These are phyloP conservation scores for Cubamyces sp. DNA, from an alignment of 768 basidiomycete species.

Conservation along the genomic window DNA sequence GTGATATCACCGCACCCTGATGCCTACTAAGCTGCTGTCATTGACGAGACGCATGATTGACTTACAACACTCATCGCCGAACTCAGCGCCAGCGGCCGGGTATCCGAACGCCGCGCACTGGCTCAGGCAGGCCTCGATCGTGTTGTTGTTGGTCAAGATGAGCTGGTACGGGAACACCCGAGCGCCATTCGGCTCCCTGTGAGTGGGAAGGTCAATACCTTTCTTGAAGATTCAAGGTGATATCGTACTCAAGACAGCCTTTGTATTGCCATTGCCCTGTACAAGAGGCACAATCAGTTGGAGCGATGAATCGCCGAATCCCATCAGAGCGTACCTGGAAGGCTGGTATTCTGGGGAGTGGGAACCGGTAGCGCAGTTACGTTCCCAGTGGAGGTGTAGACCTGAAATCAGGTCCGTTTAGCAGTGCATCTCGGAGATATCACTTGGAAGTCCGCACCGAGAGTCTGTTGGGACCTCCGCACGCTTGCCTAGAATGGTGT, in stretches of 20 bases:
- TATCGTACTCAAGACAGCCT: constrained; percentile 65
- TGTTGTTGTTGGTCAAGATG: constrained; percentile 62
- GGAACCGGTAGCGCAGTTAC: constrained; percentile 66
- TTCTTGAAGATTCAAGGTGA: neutral
- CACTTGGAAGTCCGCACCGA: constrained; percentile 42
- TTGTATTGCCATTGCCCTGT: constrained; percentile 62
- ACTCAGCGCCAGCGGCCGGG: constrained; percentile 71
- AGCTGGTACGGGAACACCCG: constrained; percentile 66
- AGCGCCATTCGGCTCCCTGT: constrained; percentile 51
- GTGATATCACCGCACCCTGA: constrained; percentile 72
- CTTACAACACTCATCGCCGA: constrained; percentile 75
- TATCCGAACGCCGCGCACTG: constrained; percentile 77
- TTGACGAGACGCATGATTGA: neutral
- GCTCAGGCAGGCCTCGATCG: constrained; percentile 63
- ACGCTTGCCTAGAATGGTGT: constrained; percentile 53
- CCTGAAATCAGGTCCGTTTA: constrained; percentile 16
- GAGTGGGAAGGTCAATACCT: neutral
- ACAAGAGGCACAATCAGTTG: neutral
- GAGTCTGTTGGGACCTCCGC: constrained; percentile 74
- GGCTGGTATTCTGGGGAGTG: constrained; percentile 50
- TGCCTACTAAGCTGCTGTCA: neutral
- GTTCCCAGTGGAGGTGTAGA: constrained; percentile 58
- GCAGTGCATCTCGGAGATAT: constrained; percentile 13
- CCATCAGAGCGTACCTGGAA: constrained; percentile 43
- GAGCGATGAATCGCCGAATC: neutral